Conservation (phyloP, 371 early-diverging fungal genomes). For the Apophysomyces elegans region DNA sequence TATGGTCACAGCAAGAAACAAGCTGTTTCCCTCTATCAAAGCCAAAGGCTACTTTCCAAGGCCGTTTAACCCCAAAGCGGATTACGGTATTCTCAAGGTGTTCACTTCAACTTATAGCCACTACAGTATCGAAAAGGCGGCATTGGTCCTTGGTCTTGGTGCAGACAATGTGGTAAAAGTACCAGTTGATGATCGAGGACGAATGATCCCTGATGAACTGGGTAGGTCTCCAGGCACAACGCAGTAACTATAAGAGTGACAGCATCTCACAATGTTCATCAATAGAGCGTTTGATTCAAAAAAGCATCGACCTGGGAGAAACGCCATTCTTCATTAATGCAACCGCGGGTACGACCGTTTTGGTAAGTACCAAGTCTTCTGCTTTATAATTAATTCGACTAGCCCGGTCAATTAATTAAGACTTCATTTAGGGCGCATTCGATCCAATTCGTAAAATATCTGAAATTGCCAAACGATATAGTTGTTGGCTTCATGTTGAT, state of each 20-base stretch:
- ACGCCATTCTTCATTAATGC: constrained; percentile 85
- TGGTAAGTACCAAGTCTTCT: constrained; percentile 38
- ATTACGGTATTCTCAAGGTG: constrained; percentile 61
- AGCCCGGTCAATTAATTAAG: not conserved
- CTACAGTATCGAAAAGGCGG: constrained; percentile 82
- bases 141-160: constrained; percentile 79
- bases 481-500: constrained; percentile 87
- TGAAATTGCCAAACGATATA: constrained; percentile 60
- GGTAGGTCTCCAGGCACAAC: constrained; percentile 36
- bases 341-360: constrained; percentile 88
- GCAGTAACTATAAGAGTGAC: no score
- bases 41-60: constrained; percentile 54
- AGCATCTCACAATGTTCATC: no score
- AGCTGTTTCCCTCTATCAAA: constrained; percentile 68
- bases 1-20: constrained; percentile 79
- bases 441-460: constrained; percentile 74
- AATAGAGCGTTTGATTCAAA: constrained; percentile 53
- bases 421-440: constrained; percentile 65
- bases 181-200: constrained; percentile 65
- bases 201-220: constrained; percentile 66
- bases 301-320: constrained; percentile 41
- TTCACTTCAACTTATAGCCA: constrained; percentile 82
- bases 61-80: constrained; percentile 37
- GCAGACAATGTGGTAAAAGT: constrained; percentile 71
- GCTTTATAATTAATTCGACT: not conserved